A percentile compares a stretch with the other conserved stretches of the same genome.
Evolutionary conservation across 192 early-diverging fungal genomes (phyloP).

Genomic region (Dispira parvispora): DNA sequence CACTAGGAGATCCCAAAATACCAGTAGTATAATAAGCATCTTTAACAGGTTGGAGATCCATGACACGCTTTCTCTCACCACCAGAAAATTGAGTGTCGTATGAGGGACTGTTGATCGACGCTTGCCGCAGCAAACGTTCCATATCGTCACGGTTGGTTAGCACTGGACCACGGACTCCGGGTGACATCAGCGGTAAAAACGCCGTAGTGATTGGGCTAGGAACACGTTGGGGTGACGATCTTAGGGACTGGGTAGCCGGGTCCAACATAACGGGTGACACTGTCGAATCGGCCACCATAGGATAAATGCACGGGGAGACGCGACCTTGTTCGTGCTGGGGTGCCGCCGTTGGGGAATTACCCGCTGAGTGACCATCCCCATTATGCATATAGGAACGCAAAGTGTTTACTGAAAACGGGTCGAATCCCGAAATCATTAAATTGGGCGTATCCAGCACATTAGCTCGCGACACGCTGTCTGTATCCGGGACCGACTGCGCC

Average conservation of each 20-base stretch:
- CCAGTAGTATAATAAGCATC: too few species aligned
- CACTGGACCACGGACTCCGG: not conserved
- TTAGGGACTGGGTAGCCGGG: not conserved
- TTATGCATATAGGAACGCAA: not conserved
- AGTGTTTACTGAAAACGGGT: not conserved
- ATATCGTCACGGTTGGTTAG: not conserved
- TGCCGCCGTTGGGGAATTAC: not conserved
- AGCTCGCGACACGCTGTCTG: not conserved
- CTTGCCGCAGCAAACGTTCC: not conserved
- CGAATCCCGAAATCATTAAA: not conserved
- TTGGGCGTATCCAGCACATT: not conserved
- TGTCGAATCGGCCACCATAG: not conserved
- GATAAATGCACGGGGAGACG: not conserved
- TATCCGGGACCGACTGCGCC: not conserved
- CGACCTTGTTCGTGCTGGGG: not conserved
- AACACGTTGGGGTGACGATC: not conserved
- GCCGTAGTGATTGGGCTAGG: not conserved
- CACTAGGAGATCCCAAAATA: too few species aligned
- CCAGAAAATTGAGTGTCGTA: too few species aligned
- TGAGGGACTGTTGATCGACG: not conserved
- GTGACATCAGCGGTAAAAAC: not conserved
- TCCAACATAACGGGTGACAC: conserved; percentile 3
- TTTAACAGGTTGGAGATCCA: too few species aligned
- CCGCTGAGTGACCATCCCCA: not conserved
- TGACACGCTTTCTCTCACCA: too few species aligned